Evolutionary conservation across 148 eudicot species (phyloP).

Genomic region (Rhododendron kiyosumense): DNA sequence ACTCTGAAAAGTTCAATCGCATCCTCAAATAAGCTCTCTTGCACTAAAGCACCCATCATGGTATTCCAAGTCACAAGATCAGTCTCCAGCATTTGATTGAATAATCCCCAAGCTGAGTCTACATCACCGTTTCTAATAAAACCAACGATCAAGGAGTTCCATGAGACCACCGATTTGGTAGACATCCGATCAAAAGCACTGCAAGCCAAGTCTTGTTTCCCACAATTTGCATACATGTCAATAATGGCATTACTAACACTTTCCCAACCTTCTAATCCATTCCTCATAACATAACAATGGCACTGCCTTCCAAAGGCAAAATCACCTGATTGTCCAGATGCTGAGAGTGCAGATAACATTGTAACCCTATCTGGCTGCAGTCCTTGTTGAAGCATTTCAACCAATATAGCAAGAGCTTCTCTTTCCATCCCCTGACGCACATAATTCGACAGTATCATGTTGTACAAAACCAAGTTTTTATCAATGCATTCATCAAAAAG

Average conservation of each 20-base stretch:
- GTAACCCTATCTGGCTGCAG: constrained; percentile 30
- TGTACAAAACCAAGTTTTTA: constrained; percentile 28
- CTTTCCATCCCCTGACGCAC: constrained; percentile 22
- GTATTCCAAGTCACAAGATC: constrained; percentile 39
- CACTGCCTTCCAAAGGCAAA: constrained; percentile 25
- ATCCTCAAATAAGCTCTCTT: constrained; percentile 24
- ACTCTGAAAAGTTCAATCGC: constrained; percentile 28
- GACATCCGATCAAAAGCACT: constrained; percentile 30
- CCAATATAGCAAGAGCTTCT: constrained; percentile 22
- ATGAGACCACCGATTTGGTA: constrained; percentile 29
- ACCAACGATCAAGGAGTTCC: constrained; percentile 36
- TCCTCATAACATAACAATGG: constrained; percentile 28
- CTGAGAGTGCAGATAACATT: constrained; percentile 22
- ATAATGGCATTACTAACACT: constrained; percentile 29
- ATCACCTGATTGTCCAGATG: constrained; percentile 24
- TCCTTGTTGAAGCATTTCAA: constrained; percentile 22
- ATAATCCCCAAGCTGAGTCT: constrained; percentile 15
- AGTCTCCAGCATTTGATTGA: constrained; percentile 26
- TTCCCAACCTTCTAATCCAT: constrained; percentile 27
- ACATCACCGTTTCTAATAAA: constrained; percentile 22
- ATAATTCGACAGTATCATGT: constrained; percentile 33
- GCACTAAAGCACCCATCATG: constrained; percentile 30
- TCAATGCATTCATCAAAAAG: constrained; percentile 20
- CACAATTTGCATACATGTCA: constrained; percentile 36
- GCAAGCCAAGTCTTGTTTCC: constrained; percentile 22